Percentiles rank a stretch among this genome's conserved stretches.
phyloP scores from a whole-genome alignment of 2,329 filamentous ascomycete species.

The Endothia cerciana region DNA sequence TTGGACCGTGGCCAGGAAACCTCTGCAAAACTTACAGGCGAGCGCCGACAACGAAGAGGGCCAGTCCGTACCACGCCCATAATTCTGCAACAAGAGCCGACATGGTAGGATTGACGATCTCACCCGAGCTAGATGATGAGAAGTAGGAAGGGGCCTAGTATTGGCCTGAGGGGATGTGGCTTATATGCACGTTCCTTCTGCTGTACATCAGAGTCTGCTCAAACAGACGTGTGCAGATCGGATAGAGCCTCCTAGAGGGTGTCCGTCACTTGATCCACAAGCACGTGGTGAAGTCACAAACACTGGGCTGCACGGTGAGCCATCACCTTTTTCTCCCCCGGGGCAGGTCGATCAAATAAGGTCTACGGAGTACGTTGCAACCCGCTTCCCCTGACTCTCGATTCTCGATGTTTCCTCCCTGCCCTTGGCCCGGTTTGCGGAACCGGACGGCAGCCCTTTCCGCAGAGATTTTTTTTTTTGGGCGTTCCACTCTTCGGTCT shows the following conservation, averaged over 20 bases:
- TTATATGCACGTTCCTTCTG: background rate
- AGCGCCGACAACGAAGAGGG: constrained; percentile 42
- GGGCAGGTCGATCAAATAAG: constrained; percentile 10
- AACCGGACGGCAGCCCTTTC: background rate
- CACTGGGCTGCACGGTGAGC: background rate
- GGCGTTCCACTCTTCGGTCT: constrained; percentile 4
- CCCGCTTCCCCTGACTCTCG: background rate
- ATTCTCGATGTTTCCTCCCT: background rate
- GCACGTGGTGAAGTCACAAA: background rate
- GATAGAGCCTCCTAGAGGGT: background rate
- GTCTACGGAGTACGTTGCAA: constrained; percentile 1
- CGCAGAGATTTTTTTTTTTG: background rate
- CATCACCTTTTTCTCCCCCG: background rate
- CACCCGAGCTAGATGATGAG: background rate
- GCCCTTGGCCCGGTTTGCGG: constrained; percentile 1
- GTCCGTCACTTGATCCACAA: constrained; percentile 5
- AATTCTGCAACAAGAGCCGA: constrained; percentile 42
- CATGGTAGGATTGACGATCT: constrained; percentile 33
- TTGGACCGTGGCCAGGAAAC: background rate
- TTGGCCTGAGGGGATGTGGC: background rate
- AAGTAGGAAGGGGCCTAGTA: background rate
- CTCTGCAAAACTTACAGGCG: constrained; percentile 43
- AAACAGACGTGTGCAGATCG: constrained; percentile 9
- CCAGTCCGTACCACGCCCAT: constrained; percentile 51
- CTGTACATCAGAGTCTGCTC: background rate